A percentile compares a stretch with the other conserved stretches of the same genome.
Conservation (phyloP, 306 rosid species). For the Sechiopsis laciniata region DNA sequence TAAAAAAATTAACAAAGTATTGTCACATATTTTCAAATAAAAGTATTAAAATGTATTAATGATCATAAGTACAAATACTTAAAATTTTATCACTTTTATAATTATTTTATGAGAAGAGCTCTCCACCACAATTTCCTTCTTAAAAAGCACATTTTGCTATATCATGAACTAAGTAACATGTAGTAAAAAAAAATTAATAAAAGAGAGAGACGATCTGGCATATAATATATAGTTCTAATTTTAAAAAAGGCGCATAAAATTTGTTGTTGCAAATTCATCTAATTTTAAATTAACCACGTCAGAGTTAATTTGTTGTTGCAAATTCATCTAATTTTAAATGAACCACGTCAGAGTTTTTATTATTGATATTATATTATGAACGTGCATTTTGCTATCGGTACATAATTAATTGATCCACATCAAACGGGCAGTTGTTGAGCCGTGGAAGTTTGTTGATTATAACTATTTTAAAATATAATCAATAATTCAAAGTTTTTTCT, state of each 20-base stretch:
- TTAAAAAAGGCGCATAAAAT: neutral
- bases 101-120: too few species aligned
- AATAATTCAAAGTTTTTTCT: neutral
- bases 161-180: too few species aligned
- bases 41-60: too few species aligned
- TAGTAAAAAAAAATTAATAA: neutral
- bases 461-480: neutral
- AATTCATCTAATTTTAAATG: neutral
- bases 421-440: neutral
- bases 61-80: too few species aligned
- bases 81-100: too few species aligned
- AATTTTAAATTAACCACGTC: neutral
- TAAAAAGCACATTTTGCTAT: too few species aligned
- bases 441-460: neutral
- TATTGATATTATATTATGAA: too few species aligned
- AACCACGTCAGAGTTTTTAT: neutral
- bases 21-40: too few species aligned
- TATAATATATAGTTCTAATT: neutral
- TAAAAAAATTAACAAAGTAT: too few species aligned
- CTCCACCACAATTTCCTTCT: too few species aligned
- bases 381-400: neutral
- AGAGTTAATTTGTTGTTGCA: neutral
- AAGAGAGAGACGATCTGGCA: neutral
- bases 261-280: neutral
- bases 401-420: neutral